phyloP scores from a whole-genome alignment of 2,329 filamentous ascomycete species.

The Sclerotinia nivalis region DNA sequence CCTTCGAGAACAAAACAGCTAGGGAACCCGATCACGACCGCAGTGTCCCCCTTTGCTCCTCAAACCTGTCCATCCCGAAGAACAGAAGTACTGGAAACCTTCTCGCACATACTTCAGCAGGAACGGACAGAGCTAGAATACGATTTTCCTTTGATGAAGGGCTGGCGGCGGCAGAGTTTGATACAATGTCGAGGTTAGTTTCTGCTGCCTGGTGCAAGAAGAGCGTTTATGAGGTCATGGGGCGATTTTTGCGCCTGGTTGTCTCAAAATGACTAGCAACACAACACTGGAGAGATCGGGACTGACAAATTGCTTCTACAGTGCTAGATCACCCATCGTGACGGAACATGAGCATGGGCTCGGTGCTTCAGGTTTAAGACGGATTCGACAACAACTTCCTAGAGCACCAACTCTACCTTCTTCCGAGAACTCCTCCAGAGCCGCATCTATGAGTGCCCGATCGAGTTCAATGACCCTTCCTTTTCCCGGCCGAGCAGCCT shows the following conservation, averaged over 20 bases:
- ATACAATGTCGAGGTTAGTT: constrained; percentile 72
- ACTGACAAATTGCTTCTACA: constrained; percentile 34
- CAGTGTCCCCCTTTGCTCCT: constrained; percentile 27
- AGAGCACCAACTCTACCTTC: constrained; percentile 65
- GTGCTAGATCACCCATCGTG: constrained; percentile 73
- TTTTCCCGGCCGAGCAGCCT: constrained; percentile 49
- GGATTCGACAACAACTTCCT: constrained; percentile 85
- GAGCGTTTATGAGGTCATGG: constrained; percentile 2
- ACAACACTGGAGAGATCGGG: not conserved
- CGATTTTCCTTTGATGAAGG: constrained; percentile 74
- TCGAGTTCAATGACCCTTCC: constrained; percentile 68
- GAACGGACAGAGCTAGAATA: constrained; percentile 60
- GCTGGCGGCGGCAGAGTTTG: constrained; percentile 58
- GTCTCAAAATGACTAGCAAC: not conserved
- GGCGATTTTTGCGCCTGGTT: not conserved
- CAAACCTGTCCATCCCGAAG: constrained; percentile 54
- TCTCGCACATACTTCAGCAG: constrained; percentile 43
- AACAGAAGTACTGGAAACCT: constrained; percentile 67
- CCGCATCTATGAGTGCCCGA: constrained; percentile 59
- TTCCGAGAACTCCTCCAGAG: constrained; percentile 64
- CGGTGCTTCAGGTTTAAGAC: constrained; percentile 81
- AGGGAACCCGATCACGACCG: constrained; percentile 29
- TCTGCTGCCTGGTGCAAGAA: constrained; percentile 11
- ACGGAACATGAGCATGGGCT: constrained; percentile 85
- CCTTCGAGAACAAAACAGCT: constrained; percentile 34